Base-by-base conservation (phyloP, 768 basidiomycete genomes). In the Antrodiella citrinella region DNA sequence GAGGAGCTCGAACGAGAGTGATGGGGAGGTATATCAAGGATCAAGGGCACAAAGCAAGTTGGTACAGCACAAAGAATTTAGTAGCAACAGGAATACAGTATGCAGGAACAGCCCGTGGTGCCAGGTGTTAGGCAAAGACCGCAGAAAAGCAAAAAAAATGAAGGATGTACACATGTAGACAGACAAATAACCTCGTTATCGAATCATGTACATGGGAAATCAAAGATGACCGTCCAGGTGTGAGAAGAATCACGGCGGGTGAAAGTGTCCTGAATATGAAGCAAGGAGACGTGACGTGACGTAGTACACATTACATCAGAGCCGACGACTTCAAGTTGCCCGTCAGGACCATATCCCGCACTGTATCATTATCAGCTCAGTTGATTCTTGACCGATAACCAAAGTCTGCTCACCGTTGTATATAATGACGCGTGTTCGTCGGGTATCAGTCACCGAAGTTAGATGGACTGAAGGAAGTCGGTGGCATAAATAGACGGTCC, bases 401-500 rank as follows among this genome's bases (percentile, higher is more conserved):
- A 3, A 13, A 44, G 18, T 26, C 35, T n/a, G 66, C 79, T 51
- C 57, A 88, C 87, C 86, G 53, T 75, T 77, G 26, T 79, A 69
- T 57, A 91, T 90, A 59, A 91, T 89, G 13, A 75, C 82, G 35
- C 76, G 72, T 30, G 88, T 91, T 56, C 74, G 72, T 62, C 76
- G 74, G 51, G 84, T 88, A 67, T 91, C 86, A n/a, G 82, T 88
- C 45, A 91, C 88, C 47, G 85, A 77, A 9, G 88, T 91, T 50
- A 82, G 72, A 65, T 91, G 87, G 48, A 86, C 88, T 91, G 41
- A 9, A 23, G 44, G 12, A 22, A n/a, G n/a, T n/a, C n/a, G n/a
- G n/a, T n/a, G n/a, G n/a, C n/a, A n/a, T n/a, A n/a, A n/a, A n/a
- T n/a, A n/a, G n/a, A n/a, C n/a, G n/a, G n/a, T n/a, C n/a, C n/a